phyloP scores from a whole-genome alignment of 768 basidiomycete species.

The Tylopilus balloui region DNA sequence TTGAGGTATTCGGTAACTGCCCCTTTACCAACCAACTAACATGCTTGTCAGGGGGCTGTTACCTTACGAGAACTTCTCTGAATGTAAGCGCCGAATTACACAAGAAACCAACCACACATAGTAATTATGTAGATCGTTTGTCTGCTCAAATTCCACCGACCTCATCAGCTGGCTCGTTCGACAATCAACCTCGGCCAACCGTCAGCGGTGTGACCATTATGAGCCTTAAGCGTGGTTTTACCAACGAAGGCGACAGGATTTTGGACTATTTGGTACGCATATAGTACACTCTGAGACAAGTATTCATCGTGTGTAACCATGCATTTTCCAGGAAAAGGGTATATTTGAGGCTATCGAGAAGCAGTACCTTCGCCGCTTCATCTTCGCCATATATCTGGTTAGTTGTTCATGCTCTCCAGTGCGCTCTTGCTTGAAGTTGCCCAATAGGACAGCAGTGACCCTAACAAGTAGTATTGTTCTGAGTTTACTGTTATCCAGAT shows the following conservation, averaged over 20 bases:
- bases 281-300: constrained; percentile 12
- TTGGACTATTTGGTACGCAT: constrained; percentile 70
- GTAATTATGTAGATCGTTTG: constrained; percentile 19
- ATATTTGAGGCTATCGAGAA: constrained; percentile 85
- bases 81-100: constrained; percentile 39
- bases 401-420: constrained; percentile 16
- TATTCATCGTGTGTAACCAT: constrained; percentile 5
- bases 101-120: neutral
- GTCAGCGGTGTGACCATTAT: constrained; percentile 71
- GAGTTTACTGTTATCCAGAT: constrained; percentile 8
- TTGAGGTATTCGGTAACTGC: constrained; percentile 44
- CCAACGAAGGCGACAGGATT: constrained; percentile 78
- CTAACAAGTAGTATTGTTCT: constrained; percentile 58
- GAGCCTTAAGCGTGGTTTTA: constrained; percentile 68
- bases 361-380: constrained; percentile 79
- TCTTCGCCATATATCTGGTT: constrained; percentile 82
- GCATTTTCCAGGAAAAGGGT: constrained; percentile 61
- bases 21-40: constrained; percentile 2
- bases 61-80: constrained; percentile 74
- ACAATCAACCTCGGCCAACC: constrained; percentile 36
- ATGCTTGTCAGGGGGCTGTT: constrained; percentile 54
- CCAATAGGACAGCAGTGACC: constrained; percentile 73
- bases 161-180: constrained; percentile 35
- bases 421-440: neutral
- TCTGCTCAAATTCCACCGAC: constrained; percentile 32